Percentiles rank a stretch among this genome's conserved stretches.
Evolutionary conservation across 345 rosid species (phyloP).

Genomic region (Euphorbia pulcherrima): DNA sequence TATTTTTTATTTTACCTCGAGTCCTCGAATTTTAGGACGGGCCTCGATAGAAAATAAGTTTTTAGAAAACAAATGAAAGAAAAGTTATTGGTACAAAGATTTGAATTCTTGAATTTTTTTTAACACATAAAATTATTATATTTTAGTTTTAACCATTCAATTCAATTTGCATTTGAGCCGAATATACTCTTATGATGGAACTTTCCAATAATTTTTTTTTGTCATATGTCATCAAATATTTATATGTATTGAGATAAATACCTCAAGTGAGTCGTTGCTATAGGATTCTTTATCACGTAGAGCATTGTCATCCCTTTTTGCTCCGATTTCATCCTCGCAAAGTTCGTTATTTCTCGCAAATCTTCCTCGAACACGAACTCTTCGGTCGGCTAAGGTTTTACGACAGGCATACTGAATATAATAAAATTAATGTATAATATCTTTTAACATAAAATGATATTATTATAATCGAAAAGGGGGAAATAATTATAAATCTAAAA

Average conservation of each 20-base stretch:
- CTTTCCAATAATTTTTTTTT: too few species aligned
- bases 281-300: conserved; percentile 38
- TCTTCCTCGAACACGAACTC: conserved; percentile 86
- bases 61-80: too few species aligned
- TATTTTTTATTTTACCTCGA: too few species aligned
- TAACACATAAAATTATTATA: too few species aligned
- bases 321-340: conserved; percentile 46
- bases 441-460: not conserved
- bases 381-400: conserved; percentile 82
- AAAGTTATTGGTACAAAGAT: too few species aligned
- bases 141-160: too few species aligned
- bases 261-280: conserved; percentile 41
- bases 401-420: conserved; percentile 75
- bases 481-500: not conserved
- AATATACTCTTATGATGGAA: too few species aligned
- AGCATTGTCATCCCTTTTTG: conserved; percentile 35
- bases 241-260: not conserved
- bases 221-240: too few species aligned
- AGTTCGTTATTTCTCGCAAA: conserved; percentile 72
- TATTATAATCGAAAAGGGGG: not conserved
- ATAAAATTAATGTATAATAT: not conserved
- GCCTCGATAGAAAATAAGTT: too few species aligned
- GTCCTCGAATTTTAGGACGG: too few species aligned
- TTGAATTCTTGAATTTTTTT: too few species aligned
- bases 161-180: too few species aligned